Base-by-base conservation (phyloP, 2,329 filamentous ascomycete species). In the Ophiostoma populinum region DNA sequence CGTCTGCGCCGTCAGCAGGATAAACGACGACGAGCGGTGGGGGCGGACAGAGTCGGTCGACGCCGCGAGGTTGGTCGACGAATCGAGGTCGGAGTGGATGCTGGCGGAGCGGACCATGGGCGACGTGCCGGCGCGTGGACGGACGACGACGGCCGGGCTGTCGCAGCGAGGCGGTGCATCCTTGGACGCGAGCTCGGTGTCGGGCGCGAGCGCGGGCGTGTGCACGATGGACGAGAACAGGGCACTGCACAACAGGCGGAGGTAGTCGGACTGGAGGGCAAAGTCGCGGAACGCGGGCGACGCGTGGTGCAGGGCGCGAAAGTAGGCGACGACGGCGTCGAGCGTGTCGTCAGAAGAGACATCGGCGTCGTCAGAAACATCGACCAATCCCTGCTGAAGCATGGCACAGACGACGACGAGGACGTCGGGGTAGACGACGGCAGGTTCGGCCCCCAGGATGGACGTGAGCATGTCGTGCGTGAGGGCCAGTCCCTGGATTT, bases 211-310 rank as follows among this genome's bases (percentile, higher is more conserved):
- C 16, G 75, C 67, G 54, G 94, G 83, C 10, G 81, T 76, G 45
- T 82, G 87, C 18, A 93, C 85, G 33, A 94, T 69, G 13, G 90
- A 72, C 2, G 90, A 86, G 50, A 90, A 98, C 3, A 95, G 60
- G 10, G 83, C 76, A 24, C 73, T 70, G 1, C 94, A 63, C 4
- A 98, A 59, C 31, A 83, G 64, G 41, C 87, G 75, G 2, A 87
- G 61, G 54, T 93, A 95, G 29, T 80, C 78, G 0, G 86, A 92
- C 1, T 67, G 68, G 9, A 78, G 57, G 0, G 82, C 71, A 52
- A 92, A 94, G 29, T 94, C 85, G 38, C 80, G 70, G 51, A 95
- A 95, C 18, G 69, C 67, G 2, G 63, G 53, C 4, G 82, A 94
- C 25, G 75, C 73, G n/a, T 63, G 58, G 45, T 94, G 83, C 9